Percentiles rank a stretch among this genome's conserved stretches.
Conservation (phyloP, 176 grass and related monocot genomes). For the Rhipidocladum racemiflorum region DNA sequence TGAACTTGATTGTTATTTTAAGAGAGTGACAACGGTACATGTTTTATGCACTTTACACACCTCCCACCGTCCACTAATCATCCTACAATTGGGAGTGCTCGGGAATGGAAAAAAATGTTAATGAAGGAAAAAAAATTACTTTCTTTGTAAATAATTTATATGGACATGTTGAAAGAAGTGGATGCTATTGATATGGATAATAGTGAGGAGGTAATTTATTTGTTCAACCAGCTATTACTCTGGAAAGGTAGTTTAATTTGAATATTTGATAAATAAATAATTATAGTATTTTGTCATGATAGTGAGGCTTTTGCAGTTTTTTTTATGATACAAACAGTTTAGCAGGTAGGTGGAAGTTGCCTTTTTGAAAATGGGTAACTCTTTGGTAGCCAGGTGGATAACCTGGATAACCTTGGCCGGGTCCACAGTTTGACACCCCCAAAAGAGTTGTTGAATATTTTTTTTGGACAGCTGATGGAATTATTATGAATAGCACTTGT, state of each 20-base stretch:
- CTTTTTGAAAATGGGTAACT: not conserved
- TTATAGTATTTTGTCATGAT: not conserved
- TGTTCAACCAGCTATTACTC: not conserved
- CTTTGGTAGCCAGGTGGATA: not conserved
- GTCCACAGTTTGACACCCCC: not conserved
- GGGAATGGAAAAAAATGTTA: too few species aligned
- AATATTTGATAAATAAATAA: not conserved
- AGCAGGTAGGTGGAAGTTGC: not conserved
- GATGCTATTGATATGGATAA: not conserved
- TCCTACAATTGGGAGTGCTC: too few species aligned
- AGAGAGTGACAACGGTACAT: not conserved
- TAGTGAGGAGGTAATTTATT: not conserved
- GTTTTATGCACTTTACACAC: too few species aligned
- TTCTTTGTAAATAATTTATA: too few species aligned
- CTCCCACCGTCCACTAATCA: too few species aligned
- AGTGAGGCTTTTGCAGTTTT: not conserved
- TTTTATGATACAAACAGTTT: not conserved
- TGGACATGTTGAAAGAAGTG: conserved; percentile 16
- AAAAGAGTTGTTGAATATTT: too few species aligned
- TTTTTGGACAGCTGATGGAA: too few species aligned
- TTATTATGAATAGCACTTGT: too few species aligned
- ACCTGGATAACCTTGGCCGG: too few species aligned
- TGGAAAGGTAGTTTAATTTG: not conserved
- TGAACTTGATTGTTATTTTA: not conserved
- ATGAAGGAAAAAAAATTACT: too few species aligned